Conservation (phyloP, 208 protist species). For the Leishmania turanica region DNA sequence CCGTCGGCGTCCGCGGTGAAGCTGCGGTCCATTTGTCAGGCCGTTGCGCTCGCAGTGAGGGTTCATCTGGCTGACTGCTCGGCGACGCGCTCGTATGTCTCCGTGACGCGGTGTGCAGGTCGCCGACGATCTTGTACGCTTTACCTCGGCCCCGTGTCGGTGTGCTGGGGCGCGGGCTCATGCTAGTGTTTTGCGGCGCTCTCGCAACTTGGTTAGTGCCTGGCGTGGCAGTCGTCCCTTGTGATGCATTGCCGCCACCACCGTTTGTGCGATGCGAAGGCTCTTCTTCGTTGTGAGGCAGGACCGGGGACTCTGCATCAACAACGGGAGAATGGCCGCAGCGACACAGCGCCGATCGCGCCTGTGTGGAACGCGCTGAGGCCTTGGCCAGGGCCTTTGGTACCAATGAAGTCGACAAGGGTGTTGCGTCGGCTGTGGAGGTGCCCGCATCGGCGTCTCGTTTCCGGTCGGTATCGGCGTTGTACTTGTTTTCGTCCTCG, state of each 20-base stretch:
- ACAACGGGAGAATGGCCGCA: neutral
- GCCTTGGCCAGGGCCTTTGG: neutral
- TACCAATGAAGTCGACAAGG: neutral
- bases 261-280: neutral
- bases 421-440: neutral
- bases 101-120: neutral
- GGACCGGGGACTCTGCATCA: neutral
- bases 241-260: neutral
- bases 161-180: neutral
- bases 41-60: neutral
- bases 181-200: neutral
- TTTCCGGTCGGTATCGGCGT: neutral
- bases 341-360: neutral
- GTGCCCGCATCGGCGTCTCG: neutral
- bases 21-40: neutral
- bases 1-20: conserved; percentile 8
- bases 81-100: neutral
- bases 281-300: neutral
- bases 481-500: neutral
- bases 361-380: neutral
- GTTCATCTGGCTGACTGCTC: neutral
- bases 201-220: neutral
- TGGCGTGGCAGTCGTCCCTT: neutral
- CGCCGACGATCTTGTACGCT: neutral
- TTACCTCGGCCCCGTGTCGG: neutral